phyloP scores from a whole-genome alignment of 345 rosid genomes.

The Brassica rapa region DNA sequence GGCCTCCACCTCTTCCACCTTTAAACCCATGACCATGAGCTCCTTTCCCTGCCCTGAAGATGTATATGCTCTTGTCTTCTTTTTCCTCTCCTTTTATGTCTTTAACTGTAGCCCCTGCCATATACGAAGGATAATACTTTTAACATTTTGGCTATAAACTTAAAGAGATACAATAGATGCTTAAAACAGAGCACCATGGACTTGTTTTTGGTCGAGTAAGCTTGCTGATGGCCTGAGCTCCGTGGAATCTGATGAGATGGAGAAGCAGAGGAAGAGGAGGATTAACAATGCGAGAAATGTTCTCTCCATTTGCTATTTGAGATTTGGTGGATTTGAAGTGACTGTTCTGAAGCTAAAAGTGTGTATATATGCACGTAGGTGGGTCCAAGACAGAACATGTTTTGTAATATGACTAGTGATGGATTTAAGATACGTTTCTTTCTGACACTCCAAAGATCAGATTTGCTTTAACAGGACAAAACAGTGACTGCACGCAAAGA shows the following conservation, averaged over 20 bases:
- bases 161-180: not conserved
- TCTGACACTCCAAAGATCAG: slow-evolving; percentile 10
- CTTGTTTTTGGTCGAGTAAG: slow-evolving; percentile 10
- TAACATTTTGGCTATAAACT: not conserved
- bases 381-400: not conserved
- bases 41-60: slow-evolving; percentile 27
- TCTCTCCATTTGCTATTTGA: slow-evolving; percentile 19
- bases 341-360: slow-evolving; percentile 5
- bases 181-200: slow-evolving; percentile 29
- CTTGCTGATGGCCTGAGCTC: slow-evolving; percentile 11
- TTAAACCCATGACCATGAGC: slow-evolving; percentile 20
- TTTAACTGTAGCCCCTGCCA: slow-evolving; percentile 8
- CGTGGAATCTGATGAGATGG: slow-evolving; percentile 22
- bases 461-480: slow-evolving; percentile 10
- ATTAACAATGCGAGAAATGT: slow-evolving; percentile 8
- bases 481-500: slow-evolving; percentile 30
- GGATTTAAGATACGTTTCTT: slow-evolving; percentile 31
- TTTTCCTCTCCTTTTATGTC: not conserved
- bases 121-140: not conserved
- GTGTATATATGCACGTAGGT: not conserved
- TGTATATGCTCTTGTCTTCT: slow-evolving; percentile 17
- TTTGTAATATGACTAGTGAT: slow-evolving; percentile 17
- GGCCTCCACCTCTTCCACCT: slow-evolving; percentile 34
- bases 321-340: not conserved
- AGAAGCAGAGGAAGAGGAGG: slow-evolving; percentile 12